Evolutionary conservation across 345 rosid species (phyloP).

Genomic region (Schrenkiella parvula): DNA sequence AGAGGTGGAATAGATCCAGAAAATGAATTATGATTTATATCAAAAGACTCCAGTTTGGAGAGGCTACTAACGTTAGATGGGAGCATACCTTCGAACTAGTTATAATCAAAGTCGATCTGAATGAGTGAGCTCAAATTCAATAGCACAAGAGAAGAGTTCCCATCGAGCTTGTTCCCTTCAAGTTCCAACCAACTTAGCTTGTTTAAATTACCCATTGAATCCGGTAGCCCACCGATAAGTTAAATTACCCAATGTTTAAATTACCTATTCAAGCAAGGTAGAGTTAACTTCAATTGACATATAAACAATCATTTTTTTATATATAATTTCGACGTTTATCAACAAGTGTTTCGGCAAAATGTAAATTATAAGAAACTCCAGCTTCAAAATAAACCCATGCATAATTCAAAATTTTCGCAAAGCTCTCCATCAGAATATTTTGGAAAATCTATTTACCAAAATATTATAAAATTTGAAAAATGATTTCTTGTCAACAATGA

Average conservation of each 20-base stretch:
- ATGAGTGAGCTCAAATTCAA: conserved; percentile 11
- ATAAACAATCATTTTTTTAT: no score
- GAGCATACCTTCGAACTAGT: conserved; percentile 4
- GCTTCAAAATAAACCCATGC: no score
- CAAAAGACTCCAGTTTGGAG: not conserved
- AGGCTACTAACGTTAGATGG: conserved; percentile 19
- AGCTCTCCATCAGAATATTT: no score
- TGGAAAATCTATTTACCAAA: not conserved
- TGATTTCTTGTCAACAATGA: not conserved
- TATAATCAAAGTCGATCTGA: not conserved
- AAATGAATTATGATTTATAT: not conserved
- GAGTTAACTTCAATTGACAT: no score
- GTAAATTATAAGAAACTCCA: no score
- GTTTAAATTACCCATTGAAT: not conserved
- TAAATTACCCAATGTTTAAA: no score
- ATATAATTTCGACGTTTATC: no score
- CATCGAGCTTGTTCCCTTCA: not conserved
- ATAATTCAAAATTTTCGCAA: no score
- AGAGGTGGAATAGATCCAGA: not conserved
- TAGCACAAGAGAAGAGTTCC: not conserved
- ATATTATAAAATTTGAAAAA: not conserved
- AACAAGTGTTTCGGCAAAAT: no score
- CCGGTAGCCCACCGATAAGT: conserved; percentile 26
- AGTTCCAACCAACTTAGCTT: not conserved
- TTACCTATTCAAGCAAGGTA: no score